Percentiles rank a stretch among this genome's conserved stretches.
phyloP scores from a whole-genome alignment of 345 rosid genomes.

The Brassica rapa region DNA sequence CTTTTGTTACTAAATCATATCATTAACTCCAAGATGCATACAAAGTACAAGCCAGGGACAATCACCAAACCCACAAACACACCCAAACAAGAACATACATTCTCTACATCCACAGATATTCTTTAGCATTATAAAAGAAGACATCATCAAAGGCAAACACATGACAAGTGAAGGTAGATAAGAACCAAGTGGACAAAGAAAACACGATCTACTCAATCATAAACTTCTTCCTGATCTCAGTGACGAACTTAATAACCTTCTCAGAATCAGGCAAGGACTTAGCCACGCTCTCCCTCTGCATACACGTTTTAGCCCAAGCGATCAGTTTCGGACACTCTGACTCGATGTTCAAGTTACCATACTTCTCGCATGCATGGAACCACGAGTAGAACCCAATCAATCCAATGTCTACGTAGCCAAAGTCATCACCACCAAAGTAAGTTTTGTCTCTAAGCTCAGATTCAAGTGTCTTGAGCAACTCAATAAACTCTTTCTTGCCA shows the following conservation, averaged over 20 bases:
- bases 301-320: constrained; percentile 36
- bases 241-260: constrained; percentile 20
- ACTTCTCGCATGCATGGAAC: constrained; percentile 32
- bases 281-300: constrained; percentile 39
- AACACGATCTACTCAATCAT: constrained; percentile 2
- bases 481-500: constrained; percentile 33
- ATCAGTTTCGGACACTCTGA: constrained; percentile 33
- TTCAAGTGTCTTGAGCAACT: constrained; percentile 34
- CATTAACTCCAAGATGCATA: no score
- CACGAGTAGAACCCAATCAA: constrained; percentile 33
- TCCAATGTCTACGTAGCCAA: constrained; percentile 35
- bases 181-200: background rate
- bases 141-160: background rate
- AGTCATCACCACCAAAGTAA: constrained; percentile 28
- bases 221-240: constrained; percentile 19
- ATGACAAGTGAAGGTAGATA: background rate
- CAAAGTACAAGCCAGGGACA: no score
- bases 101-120: background rate
- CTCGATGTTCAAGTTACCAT: constrained; percentile 30
- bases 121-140: constrained; percentile 11
- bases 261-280: constrained; percentile 36
- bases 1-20: no score
- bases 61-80: background rate
- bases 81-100: background rate
- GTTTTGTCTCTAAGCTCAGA: constrained; percentile 36